These are phyloP conservation scores for Oryza meridionalis DNA, from an alignment of 176 grass and related monocot species.

Conservation along the genomic window DNA sequence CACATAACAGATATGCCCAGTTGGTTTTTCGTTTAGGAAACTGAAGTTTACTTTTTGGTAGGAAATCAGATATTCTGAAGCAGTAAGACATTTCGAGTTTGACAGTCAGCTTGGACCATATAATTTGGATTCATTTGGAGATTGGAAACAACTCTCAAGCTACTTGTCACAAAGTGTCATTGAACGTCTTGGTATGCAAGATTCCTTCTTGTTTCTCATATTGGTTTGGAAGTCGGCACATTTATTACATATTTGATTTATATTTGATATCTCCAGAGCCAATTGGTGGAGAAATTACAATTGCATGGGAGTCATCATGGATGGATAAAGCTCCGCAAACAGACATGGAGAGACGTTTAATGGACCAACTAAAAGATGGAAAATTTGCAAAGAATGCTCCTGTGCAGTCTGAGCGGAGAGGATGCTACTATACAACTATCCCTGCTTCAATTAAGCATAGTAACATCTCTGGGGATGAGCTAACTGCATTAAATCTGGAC, in stretches of 20 bases:
- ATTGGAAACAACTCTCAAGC: slow-evolving; percentile 84
- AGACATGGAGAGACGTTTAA: slow-evolving; percentile 68
- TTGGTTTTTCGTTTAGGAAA: slow-evolving; percentile 6
- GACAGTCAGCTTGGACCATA: slow-evolving; percentile 82
- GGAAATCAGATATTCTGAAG: slow-evolving; percentile 87
- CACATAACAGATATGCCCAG: neutral
- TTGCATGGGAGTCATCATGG: slow-evolving; percentile 69
- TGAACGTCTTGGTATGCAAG: slow-evolving; percentile 67
- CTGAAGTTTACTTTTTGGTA: slow-evolving; percentile 62
- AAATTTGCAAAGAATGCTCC: slow-evolving; percentile 61
- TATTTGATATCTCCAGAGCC: slow-evolving; percentile 57
- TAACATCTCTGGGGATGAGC: slow-evolving; percentile 65
- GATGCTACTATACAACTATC: slow-evolving; percentile 87
- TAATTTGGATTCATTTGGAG: slow-evolving; percentile 63
- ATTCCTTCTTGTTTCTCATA: slow-evolving; percentile 5
- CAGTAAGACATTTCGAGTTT: slow-evolving; percentile 74
- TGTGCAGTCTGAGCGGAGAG: slow-evolving; percentile 47
- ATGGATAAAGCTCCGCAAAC: slow-evolving; percentile 69
- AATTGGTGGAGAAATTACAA: slow-evolving; percentile 86
- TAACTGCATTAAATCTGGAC: slow-evolving; percentile 85
- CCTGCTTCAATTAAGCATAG: slow-evolving; percentile 72
- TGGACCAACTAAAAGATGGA: slow-evolving; percentile 65
- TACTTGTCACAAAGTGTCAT: slow-evolving; percentile 68
- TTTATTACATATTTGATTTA: neutral
- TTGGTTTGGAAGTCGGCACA: neutral